Conservation (phyloP, 495 filamentous ascomycete species). For the Penicillium odoratum region DNA sequence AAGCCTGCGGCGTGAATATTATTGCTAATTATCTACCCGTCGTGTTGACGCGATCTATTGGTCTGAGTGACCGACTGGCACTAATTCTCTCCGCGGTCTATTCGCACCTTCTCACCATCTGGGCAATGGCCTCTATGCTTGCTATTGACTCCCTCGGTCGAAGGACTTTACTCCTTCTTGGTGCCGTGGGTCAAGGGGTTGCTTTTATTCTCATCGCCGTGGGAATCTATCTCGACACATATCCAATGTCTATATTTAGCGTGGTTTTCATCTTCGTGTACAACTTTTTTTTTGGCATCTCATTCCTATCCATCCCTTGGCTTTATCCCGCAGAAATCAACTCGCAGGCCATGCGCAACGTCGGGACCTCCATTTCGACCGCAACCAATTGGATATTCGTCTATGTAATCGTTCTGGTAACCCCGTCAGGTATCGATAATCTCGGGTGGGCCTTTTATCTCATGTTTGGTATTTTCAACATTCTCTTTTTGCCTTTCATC, state of each 20-base stretch:
- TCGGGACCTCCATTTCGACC: constrained; percentile 24
- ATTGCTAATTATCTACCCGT: constrained; percentile 1
- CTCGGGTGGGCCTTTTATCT: constrained; percentile 34
- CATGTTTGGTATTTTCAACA: constrained; percentile 34
- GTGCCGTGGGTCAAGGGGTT: not conserved
- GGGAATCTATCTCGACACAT: not conserved
- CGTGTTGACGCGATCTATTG: not conserved
- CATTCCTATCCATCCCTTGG: constrained; percentile 27
- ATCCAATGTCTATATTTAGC: constrained; percentile 10
- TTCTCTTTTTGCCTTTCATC: constrained; percentile 29
- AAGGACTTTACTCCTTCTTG: not conserved
- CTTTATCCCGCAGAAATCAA: constrained; percentile 39
- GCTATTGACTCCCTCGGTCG: not conserved
- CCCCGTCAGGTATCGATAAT: constrained; percentile 25
- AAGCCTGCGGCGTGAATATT: not conserved
- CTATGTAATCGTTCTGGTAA: constrained; percentile 35
- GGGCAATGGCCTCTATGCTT: not conserved
- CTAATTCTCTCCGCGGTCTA: not conserved
- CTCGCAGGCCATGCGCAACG: constrained; percentile 26
- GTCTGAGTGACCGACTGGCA: not conserved
- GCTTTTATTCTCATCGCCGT: not conserved
- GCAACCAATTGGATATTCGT: constrained; percentile 26
- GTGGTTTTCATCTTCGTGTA: constrained; percentile 33
- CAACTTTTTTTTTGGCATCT: constrained; percentile 22
- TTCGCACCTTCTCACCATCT: not conserved